Evolutionary conservation across 345 rosid species (phyloP).

Genomic region (Excoecaria cochinchinensis): DNA sequence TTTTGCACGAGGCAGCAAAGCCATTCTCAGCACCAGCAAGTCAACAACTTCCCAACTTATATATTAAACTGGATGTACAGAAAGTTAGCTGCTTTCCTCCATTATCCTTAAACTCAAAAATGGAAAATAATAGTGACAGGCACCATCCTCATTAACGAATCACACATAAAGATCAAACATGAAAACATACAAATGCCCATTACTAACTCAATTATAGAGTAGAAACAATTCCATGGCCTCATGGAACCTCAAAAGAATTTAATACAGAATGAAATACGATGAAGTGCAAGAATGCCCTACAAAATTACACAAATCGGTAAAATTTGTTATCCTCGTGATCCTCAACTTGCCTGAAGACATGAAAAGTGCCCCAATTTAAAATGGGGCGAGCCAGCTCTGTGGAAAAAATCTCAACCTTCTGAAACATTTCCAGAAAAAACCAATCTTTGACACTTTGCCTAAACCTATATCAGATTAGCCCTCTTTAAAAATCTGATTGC

Average conservation of each 20-base stretch:
- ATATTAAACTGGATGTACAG: neutral
- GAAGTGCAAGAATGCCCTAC: constrained; percentile 20
- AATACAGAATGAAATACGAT: constrained; percentile 8
- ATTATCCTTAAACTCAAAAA: neutral
- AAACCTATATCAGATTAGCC: constrained; percentile 64
- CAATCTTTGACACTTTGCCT: neutral
- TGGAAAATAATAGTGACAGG: neutral
- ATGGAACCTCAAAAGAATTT: constrained; percentile 11
- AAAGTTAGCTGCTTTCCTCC: neutral
- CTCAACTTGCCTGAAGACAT: constrained; percentile 7
- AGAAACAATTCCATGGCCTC: constrained; percentile 15
- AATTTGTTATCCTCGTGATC: constrained; percentile 3
- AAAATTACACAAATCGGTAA: constrained; percentile 3
- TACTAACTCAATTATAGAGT: constrained; percentile 9
- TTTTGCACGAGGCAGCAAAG: too few species aligned
- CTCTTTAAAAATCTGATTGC: constrained; percentile 90
- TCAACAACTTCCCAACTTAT: neutral
- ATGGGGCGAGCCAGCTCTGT: constrained; percentile 32
- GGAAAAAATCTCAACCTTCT: constrained; percentile 15
- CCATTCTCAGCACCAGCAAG: neutral
- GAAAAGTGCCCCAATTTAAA: constrained; percentile 30
- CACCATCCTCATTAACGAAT: neutral
- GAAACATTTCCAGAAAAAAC: neutral
- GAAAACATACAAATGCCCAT: constrained; percentile 11
- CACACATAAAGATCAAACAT: neutral